A percentile compares a stretch with the other conserved stretches of the same genome.
Evolutionary conservation across 345 rosid species (phyloP).

Genomic region (Salix exigua): DNA sequence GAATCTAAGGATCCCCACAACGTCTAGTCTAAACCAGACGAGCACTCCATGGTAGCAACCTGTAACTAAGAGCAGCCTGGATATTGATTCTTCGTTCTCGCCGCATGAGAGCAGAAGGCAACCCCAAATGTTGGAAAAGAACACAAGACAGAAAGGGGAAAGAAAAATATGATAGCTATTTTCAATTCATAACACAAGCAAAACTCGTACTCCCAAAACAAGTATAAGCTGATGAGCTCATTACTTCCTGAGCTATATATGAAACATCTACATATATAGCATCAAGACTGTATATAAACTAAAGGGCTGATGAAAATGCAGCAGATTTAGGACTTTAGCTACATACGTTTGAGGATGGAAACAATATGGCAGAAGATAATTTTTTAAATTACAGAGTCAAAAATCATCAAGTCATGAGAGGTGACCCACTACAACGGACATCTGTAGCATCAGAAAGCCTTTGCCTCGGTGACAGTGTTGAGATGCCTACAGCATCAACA

Average conservation of each 20-base stretch:
- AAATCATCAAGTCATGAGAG: conserved; percentile 75
- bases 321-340: background rate
- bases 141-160: background rate
- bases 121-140: background rate
- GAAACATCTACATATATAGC: background rate
- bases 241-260: conserved; percentile 11
- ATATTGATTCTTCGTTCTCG: too few relatives aligned
- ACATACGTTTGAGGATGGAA: background rate
- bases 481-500: conserved; percentile 64
- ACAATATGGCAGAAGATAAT: conserved; percentile 8
- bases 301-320: conserved; percentile 3
- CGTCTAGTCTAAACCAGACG: too few relatives aligned
- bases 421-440: conserved; percentile 85
- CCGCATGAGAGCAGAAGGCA: background rate
- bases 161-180: background rate
- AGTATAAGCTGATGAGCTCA: background rate
- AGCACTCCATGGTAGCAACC: too few relatives aligned
- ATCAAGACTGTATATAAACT: conserved; percentile 6
- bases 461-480: conserved; percentile 74
- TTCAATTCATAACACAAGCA: background rate
- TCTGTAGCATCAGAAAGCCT: conserved; percentile 83
- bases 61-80: too few relatives aligned
- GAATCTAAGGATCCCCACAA: too few relatives aligned
- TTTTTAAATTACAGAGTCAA: background rate
- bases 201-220: background rate